phyloP scores from a whole-genome alignment of 2,329 filamentous ascomycete genomes.

The Scorias spongiosa region DNA sequence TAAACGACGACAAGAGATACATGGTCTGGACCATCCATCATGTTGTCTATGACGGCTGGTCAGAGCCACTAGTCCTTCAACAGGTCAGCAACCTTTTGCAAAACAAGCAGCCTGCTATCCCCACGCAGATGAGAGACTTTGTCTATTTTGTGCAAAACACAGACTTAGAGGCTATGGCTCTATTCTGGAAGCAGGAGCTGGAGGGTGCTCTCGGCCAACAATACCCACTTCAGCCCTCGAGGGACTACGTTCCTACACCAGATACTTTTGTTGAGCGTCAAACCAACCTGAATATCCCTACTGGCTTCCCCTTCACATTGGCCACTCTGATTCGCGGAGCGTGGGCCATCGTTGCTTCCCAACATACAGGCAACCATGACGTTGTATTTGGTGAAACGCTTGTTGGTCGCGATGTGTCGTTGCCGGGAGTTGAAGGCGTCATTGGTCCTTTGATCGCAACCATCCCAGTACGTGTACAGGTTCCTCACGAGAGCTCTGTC shows the following conservation, averaged over 20 bases:
- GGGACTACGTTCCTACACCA: not conserved
- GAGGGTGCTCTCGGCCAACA: conserved; percentile 4
- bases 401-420: conserved; percentile 20
- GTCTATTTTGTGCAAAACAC: conserved; percentile 18
- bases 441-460: conserved; percentile 26
- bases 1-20: not conserved
- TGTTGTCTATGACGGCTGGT: conserved; percentile 2
- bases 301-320: conserved; percentile 11
- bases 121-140: conserved; percentile 14
- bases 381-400: conserved; percentile 22
- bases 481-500: conserved; percentile 15
- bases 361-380: conserved; percentile 17
- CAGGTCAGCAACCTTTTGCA: conserved; percentile 9
- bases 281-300: conserved; percentile 4
- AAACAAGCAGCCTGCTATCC: not conserved
- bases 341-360: conserved; percentile 17
- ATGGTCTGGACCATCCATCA: not conserved
- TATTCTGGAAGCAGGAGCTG: conserved; percentile 22
- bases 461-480: conserved; percentile 21
- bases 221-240: too few species aligned
- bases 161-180: conserved; percentile 10
- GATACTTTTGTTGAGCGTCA: conserved; percentile 13
- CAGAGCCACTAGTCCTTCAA: conserved; percentile 21
- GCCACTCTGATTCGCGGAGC: conserved; percentile 18
- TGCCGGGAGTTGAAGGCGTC: conserved; percentile 4